These are phyloP conservation scores for Apostasia shenzhenica DNA, from an alignment of 106 monocot genomes.

Conservation along the genomic window DNA sequence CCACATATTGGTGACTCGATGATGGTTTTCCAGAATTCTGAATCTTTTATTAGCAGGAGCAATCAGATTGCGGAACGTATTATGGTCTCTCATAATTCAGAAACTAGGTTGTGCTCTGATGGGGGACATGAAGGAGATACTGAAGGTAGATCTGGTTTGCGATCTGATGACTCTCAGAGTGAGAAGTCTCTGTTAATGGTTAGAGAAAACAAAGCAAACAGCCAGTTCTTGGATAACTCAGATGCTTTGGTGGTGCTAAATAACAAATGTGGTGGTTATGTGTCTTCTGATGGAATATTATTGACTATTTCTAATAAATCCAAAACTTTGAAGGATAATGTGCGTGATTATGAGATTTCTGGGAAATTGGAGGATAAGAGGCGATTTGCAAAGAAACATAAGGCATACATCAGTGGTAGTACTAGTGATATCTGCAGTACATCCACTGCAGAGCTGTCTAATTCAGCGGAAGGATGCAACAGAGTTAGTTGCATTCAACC, in stretches of 20 bases:
- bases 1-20: no score
- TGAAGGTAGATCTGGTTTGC: neutral
- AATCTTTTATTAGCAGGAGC: no score
- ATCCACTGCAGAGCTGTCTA: slow-evolving; percentile 1
- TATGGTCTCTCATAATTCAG: no score
- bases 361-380: slow-evolving; percentile 5
- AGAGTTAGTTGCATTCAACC: slow-evolving; percentile 7
- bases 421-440: slow-evolving; percentile 8
- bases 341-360: neutral
- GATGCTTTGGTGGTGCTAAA: slow-evolving; percentile 15
- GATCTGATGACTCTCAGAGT: no score
- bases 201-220: neutral
- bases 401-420: neutral
- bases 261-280: slow-evolving; percentile 18
- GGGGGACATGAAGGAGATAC: no score
- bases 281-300: slow-evolving; percentile 44
- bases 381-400: slow-evolving; percentile 8
- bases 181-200: no score
- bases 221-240: slow-evolving; percentile 3
- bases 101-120: no score
- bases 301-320: slow-evolving; percentile 42
- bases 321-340: slow-evolving; percentile 23
- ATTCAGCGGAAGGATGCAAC: slow-evolving; percentile 6
- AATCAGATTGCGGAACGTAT: no score
- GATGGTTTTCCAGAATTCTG: no score